These are phyloP conservation scores for Grosmannia clavigera DNA, from an alignment of 2,329 filamentous ascomycete species.

Conservation along the genomic window DNA sequence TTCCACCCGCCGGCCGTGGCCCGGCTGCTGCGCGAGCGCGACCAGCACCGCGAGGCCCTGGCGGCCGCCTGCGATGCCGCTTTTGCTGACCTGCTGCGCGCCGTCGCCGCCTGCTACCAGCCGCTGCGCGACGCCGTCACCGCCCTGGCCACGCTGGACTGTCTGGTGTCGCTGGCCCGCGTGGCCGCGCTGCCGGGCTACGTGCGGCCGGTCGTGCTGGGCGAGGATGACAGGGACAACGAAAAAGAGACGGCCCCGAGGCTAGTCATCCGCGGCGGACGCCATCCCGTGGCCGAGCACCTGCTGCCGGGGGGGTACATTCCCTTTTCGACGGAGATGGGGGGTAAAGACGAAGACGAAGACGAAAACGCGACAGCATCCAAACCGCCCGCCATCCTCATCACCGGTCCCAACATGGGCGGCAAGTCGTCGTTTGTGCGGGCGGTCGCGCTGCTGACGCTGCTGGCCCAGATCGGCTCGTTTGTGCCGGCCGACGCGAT, in stretches of 20 bases:
- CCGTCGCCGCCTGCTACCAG: constrained; percentile 77
- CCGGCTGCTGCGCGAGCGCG: constrained; percentile 69
- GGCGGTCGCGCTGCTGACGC: constrained; percentile 77
- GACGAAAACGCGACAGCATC: not conserved
- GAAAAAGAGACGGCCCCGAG: not conserved
- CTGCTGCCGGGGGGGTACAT: constrained; percentile 78
- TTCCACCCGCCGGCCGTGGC: constrained; percentile 93
- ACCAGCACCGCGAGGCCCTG: constrained; percentile 88
- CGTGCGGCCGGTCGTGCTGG: constrained; percentile 56
- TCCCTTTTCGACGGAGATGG: constrained; percentile 70
- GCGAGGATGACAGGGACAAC: constrained; percentile 30
- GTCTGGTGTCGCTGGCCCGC: constrained; percentile 72
- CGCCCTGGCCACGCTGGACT: constrained; percentile 77
- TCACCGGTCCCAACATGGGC: constrained; percentile 98
- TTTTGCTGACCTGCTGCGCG: constrained; percentile 57
- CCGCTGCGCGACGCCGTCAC: constrained; percentile 79
- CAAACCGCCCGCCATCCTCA: constrained; percentile 39
- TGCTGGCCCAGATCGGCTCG: constrained; percentile 89
- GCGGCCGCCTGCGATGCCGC: constrained; percentile 83
- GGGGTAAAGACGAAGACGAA: constrained; percentile 24
- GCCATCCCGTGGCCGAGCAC: constrained; percentile 94
- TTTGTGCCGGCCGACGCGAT: constrained; percentile 76
- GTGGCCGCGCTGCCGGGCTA: constrained; percentile 84
- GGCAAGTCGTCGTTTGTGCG: constrained; percentile 97
- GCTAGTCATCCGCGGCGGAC: constrained; percentile 60